phyloP scores from a whole-genome alignment of 371 early-diverging fungal genomes.

The Mortierella sp. region DNA sequence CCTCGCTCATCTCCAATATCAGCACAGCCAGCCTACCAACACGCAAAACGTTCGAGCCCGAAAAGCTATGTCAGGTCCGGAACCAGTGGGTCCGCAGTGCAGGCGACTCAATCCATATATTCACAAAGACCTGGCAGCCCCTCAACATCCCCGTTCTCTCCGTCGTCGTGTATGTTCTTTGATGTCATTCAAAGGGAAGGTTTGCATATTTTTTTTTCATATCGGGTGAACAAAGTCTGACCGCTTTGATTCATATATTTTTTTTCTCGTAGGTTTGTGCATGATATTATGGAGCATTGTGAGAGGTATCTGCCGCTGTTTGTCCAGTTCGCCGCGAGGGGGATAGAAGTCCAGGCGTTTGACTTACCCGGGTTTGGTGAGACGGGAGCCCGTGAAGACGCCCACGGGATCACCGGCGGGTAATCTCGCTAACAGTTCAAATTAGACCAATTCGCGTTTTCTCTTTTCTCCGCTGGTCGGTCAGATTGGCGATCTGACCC shows the following conservation, averaged over 20 bases:
- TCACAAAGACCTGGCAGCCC: constrained; percentile 50
- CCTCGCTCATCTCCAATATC: constrained; percentile 1
- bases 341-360: constrained; percentile 49
- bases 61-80: constrained; percentile 27
- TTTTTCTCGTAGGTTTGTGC: constrained; percentile 30
- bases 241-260: neutral
- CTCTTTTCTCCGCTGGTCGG: neutral
- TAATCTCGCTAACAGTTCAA: constrained; percentile 1
- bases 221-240: neutral
- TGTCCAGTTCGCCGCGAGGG: constrained; percentile 33
- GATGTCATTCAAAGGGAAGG: too few relatives aligned
- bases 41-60: constrained; percentile 14
- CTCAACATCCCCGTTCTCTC: constrained; percentile 18
- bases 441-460: neutral
- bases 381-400: constrained; percentile 35
- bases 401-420: constrained; percentile 44
- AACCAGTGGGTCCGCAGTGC: constrained; percentile 44
- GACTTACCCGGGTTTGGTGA: constrained; percentile 53
- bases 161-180: constrained; percentile 30
- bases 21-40: neutral
- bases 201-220: neutral
- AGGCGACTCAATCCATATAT: constrained; percentile 33
- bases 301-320: constrained; percentile 46
- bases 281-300: constrained; percentile 46
- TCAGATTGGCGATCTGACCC: neutral